Conservation (phyloP, 768 basidiomycete species). For the Nidula microcarpa region DNA sequence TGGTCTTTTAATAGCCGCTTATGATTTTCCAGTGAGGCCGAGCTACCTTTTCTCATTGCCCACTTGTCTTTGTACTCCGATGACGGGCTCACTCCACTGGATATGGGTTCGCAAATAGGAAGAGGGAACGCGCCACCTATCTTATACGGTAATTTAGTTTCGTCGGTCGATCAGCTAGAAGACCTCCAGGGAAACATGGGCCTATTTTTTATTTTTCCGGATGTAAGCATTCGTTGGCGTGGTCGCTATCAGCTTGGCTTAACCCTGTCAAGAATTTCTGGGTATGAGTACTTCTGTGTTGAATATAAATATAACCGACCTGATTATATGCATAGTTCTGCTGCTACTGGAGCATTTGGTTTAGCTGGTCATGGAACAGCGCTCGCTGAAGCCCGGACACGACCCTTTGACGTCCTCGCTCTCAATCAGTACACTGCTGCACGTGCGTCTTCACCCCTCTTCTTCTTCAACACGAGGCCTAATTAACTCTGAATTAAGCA, state of each 20-base stretch:
- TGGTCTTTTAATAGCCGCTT: conserved; percentile 3
- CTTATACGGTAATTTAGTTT: conserved; percentile 83
- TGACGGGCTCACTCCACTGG: conserved; percentile 61
- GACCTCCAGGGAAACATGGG: conserved; percentile 79
- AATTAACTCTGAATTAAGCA: conserved; percentile 22
- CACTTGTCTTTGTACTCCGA: conserved; percentile 73
- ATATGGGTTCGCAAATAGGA: conserved; percentile 59
- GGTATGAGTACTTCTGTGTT: conserved; percentile 44
- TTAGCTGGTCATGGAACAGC: conserved; percentile 58
- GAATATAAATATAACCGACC: conserved; percentile 6
- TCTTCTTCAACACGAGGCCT: conserved; percentile 5
- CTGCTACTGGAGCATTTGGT: conserved; percentile 45
- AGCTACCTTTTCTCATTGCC: conserved; percentile 85
- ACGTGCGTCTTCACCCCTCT: conserved; percentile 44
- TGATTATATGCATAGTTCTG: conserved; percentile 19
- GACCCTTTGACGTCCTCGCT: conserved; percentile 75
- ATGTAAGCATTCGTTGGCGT: conserved; percentile 79
- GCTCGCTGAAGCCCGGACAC: conserved; percentile 71
- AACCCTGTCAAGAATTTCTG: conserved; percentile 69
- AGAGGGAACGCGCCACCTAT: conserved; percentile 50
- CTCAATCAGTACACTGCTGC: conserved; percentile 74
- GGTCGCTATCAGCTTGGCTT: conserved; percentile 77
- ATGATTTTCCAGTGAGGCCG: conserved; percentile 59
- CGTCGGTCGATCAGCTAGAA: conserved; percentile 74
- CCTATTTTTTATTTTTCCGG: conserved; percentile 88